Percentiles rank a stretch among this genome's conserved stretches.
phyloP scores from a whole-genome alignment of 352 stramenopile genomes.

The Phytophthora aleatoria region DNA sequence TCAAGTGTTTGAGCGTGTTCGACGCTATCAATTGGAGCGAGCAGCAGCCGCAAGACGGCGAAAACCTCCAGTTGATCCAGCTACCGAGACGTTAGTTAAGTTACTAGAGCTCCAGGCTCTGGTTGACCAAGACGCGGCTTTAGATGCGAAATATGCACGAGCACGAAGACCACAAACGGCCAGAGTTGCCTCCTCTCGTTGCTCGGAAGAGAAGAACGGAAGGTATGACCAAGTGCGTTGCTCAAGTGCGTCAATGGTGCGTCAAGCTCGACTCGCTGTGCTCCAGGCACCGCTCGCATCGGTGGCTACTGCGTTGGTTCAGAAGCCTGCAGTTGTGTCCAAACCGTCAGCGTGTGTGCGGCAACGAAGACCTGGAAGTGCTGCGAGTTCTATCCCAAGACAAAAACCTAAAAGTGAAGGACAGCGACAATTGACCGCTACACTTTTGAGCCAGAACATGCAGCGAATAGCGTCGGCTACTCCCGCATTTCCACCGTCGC shows the following conservation, averaged over 20 bases:
- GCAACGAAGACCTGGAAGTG: slow-evolving; percentile 10
- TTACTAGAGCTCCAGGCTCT: slow-evolving; percentile 34
- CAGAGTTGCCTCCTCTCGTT: background rate
- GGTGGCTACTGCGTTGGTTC: background rate
- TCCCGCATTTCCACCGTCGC: slow-evolving; percentile 14
- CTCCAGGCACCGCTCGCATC: slow-evolving; percentile 28
- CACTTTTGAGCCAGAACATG: slow-evolving; percentile 6
- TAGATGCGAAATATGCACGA: slow-evolving; percentile 8
- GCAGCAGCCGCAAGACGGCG: slow-evolving; percentile 37
- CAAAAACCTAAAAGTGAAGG: slow-evolving; percentile 10
- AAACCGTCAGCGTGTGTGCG: background rate
- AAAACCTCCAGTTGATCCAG: slow-evolving; percentile 45
- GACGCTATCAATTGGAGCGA: slow-evolving; percentile 30
- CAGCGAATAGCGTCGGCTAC: background rate
- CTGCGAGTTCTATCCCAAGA: slow-evolving; percentile 6
- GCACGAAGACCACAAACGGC: slow-evolving; percentile 24
- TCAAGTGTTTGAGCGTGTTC: slow-evolving; percentile 37
- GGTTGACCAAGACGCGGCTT: slow-evolving; percentile 29
- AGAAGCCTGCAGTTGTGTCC: background rate
- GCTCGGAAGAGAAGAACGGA: background rate
- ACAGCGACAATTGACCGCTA: slow-evolving; percentile 13
- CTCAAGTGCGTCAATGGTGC: slow-evolving; percentile 51
- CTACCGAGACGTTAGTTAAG: slow-evolving; percentile 24
- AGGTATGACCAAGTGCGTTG: slow-evolving; percentile 32
- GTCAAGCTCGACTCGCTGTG: slow-evolving; percentile 51